These are phyloP conservation scores for Hygrophoropsis aurantiaca DNA, from an alignment of 768 basidiomycete genomes.

Conservation along the genomic window DNA sequence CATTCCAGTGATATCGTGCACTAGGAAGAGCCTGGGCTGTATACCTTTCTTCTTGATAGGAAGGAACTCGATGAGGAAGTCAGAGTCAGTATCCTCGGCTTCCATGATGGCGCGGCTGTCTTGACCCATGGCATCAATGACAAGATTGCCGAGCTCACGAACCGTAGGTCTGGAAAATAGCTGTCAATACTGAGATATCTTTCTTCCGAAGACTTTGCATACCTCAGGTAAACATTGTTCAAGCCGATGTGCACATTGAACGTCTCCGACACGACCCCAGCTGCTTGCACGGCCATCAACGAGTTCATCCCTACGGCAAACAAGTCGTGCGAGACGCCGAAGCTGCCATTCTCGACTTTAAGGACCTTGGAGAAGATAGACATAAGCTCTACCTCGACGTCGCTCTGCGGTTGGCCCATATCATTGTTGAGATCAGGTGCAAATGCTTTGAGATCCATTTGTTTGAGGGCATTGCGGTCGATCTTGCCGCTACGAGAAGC, in stretches of 20 bases:
- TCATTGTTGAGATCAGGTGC: slow-evolving; percentile 19
- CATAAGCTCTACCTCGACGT: slow-evolving; percentile 26
- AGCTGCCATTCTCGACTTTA: slow-evolving; percentile 17
- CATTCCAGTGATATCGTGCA: slow-evolving; percentile 33
- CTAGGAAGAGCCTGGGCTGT: slow-evolving; percentile 23
- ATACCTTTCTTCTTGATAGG: slow-evolving; percentile 31
- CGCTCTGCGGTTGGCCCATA: slow-evolving; percentile 23
- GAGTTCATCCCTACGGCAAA: slow-evolving; percentile 30
- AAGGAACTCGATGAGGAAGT: slow-evolving; percentile 25
- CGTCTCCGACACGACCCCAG: slow-evolving; percentile 26
- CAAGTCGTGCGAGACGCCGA: slow-evolving; percentile 27
- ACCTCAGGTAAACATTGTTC: slow-evolving; percentile 29
- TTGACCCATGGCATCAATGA: slow-evolving; percentile 28
- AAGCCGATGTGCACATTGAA: slow-evolving; percentile 27
- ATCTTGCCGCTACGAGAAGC: slow-evolving; percentile 28
- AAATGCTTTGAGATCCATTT: slow-evolving; percentile 24
- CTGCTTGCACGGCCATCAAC: slow-evolving; percentile 31
- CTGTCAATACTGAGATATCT: neutral
- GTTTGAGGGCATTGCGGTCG: slow-evolving; percentile 25
- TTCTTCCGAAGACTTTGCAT: neutral
- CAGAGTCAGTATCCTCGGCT: slow-evolving; percentile 23
- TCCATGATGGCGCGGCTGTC: slow-evolving; percentile 20
- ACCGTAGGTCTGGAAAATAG: slow-evolving; percentile 21
- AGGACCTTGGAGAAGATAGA: slow-evolving; percentile 21
- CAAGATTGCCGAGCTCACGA: slow-evolving; percentile 22